Evolutionary conservation across 192 early-diverging fungal species (phyloP), one percentile per base, ranked within the genome.

Genomic region (Backusella tarrabulga): DNA sequence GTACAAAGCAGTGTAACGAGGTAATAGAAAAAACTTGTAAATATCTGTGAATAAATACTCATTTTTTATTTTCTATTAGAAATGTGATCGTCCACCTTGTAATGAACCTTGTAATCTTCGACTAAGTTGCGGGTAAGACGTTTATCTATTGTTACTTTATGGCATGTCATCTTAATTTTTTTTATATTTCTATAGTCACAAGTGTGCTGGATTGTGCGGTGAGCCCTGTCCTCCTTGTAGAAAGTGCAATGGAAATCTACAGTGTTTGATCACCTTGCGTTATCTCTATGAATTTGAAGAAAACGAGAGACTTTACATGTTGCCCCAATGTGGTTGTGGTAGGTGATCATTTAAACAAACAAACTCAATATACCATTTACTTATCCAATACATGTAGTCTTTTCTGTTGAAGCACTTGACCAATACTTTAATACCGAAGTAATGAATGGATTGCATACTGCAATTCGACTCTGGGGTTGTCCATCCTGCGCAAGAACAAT

Each of bases 281-380:
- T 66, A 42, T 15, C 50, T 77, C 8, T 21, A 38, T 1, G 75
- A 77, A 34, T 70, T 80, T 72, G 79, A 78, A 14, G 46, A 73
- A 74, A 60, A 72, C 7, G 82, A 77, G 34, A 40, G 26, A 34
- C 12, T 46, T 8, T 83, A 83, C 46, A 21, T 52, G 1, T 35
- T 83, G 23, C 82, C 82, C 9, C 79, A 83, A 35, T 83, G 82
- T 77, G 79, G 79, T n/a, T 83, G 82, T 74, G 72, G 82, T 80
- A 77, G 42, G 82, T 73, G 12, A 44, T n/a, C 19, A 41, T 32
- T n/a, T 35, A 29, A 63, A 63, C 8, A 63, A 26, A 23, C 32
- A 32, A 60, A 17, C 54, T 17, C 2, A 54, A 60, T 6, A 26
- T 35, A 63, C 38, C 52, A 41, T 77, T 12, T 38, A 68, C 7